Evolutionary conservation across 2,329 filamentous ascomycete genomes (phyloP).

Genomic region (Arthrinium phaeospermum): DNA sequence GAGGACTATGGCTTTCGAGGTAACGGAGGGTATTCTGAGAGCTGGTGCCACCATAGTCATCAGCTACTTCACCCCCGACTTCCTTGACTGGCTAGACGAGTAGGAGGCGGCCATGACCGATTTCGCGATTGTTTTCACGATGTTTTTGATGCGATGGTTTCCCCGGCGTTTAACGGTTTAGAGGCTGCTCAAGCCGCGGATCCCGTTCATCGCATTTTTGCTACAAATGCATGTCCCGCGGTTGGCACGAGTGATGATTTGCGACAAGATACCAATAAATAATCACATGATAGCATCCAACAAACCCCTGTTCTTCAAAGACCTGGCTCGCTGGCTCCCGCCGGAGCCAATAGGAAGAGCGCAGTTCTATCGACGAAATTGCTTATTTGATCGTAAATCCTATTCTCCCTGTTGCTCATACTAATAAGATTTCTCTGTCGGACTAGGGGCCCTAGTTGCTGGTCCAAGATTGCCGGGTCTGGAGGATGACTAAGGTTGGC

Average conservation of each 20-base stretch:
- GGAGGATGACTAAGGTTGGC: not conserved
- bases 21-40: constrained; percentile 88
- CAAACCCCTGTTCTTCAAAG: not conserved
- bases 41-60: constrained; percentile 93
- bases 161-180: not conserved
- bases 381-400: not conserved
- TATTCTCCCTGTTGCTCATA: not conserved
- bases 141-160: constrained; percentile 7
- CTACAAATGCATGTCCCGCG: not conserved
- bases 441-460: not conserved
- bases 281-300: not conserved
- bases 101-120: constrained; percentile 35
- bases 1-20: constrained; percentile 93
- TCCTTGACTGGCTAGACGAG: constrained; percentile 69
- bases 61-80: constrained; percentile 90
- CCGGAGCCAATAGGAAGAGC: not conserved
- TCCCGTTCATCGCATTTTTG: not conserved
- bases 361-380: not conserved
- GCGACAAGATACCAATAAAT: constrained; percentile 15
- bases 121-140: not conserved
- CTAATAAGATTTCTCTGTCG: not conserved
- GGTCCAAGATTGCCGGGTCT: not conserved
- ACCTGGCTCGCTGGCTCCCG: not conserved
- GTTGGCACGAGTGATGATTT: constrained; percentile 13
- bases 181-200: not conserved